phyloP scores from a whole-genome alignment of 2,329 filamentous ascomycete genomes.

The Fusarium palustre region DNA sequence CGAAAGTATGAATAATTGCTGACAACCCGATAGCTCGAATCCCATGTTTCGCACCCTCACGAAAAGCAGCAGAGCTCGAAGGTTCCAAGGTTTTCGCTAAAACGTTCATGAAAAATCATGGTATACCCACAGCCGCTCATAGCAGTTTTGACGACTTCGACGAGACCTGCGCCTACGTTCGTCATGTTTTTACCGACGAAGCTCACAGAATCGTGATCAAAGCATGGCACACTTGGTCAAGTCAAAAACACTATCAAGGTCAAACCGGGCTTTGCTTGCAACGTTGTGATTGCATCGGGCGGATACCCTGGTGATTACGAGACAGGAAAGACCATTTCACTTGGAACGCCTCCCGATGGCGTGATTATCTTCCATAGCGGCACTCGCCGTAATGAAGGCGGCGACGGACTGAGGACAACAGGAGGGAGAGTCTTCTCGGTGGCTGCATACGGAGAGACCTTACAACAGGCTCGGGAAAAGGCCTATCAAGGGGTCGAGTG shows the following conservation, averaged over 20 bases:
- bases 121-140: slow-evolving; percentile 79
- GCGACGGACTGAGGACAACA: slow-evolving; percentile 69
- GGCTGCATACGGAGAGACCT: slow-evolving; percentile 73
- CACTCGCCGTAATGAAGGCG: slow-evolving; percentile 68
- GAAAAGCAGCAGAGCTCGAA: slow-evolving; percentile 78
- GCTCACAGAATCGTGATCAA: slow-evolving; percentile 77
- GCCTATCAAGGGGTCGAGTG: slow-evolving; percentile 77
- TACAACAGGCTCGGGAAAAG: slow-evolving; percentile 81
- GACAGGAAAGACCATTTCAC: slow-evolving; percentile 70
- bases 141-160: slow-evolving; percentile 74
- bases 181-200: slow-evolving; percentile 54
- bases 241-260: slow-evolving; percentile 72
- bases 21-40: slow-evolving; percentile 61
- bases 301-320: slow-evolving; percentile 85
- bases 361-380: slow-evolving; percentile 89
- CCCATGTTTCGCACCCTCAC: slow-evolving; percentile 75
- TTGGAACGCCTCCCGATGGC: slow-evolving; percentile 55
- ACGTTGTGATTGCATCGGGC: slow-evolving; percentile 85
- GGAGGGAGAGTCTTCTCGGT: slow-evolving; percentile 89
- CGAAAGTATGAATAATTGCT: background rate
- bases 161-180: slow-evolving; percentile 70
- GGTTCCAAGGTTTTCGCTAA: slow-evolving; percentile 84
- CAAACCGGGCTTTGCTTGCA: slow-evolving; percentile 76
- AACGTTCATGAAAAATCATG: slow-evolving; percentile 79
- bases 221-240: slow-evolving; percentile 74